Evolutionary conservation across 306 rosid genomes (phyloP).

Genomic region (Delonix regia): DNA sequence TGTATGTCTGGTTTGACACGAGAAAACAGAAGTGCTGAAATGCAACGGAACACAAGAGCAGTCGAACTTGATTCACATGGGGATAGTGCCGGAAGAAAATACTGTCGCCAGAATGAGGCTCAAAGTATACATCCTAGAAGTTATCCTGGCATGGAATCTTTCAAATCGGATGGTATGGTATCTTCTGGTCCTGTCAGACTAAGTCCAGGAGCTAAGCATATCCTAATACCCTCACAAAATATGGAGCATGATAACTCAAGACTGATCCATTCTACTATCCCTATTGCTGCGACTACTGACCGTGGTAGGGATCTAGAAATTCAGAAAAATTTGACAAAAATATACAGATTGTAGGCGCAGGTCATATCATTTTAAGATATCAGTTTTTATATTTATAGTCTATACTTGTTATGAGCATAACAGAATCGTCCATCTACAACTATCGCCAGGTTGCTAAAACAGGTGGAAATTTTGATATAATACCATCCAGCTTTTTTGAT

Average conservation of each 20-base stretch:
- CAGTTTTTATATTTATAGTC: slow-evolving; percentile 18
- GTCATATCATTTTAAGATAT: slow-evolving; percentile 18
- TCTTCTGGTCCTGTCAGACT: slow-evolving; percentile 61
- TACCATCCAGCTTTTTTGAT: not conserved
- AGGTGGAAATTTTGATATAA: slow-evolving; percentile 22
- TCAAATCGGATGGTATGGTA: slow-evolving; percentile 35
- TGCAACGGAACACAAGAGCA: slow-evolving; percentile 31
- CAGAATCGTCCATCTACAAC: slow-evolving; percentile 28
- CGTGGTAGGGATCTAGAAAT: slow-evolving; percentile 47
- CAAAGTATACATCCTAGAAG: slow-evolving; percentile 33
- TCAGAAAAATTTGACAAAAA: slow-evolving; percentile 56
- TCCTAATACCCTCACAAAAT: slow-evolving; percentile 57
- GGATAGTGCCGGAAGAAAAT: slow-evolving; percentile 40
- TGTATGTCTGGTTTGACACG: slow-evolving; percentile 29
- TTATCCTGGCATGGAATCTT: slow-evolving; percentile 36
- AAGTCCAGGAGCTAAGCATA: slow-evolving; percentile 68
- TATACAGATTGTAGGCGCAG: slow-evolving; percentile 63
- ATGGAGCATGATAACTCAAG: slow-evolving; percentile 53
- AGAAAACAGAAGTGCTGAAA: slow-evolving; percentile 32
- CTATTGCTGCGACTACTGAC: slow-evolving; percentile 50
- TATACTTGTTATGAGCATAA: slow-evolving; percentile 6
- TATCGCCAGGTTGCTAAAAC: slow-evolving; percentile 21
- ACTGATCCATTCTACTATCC: slow-evolving; percentile 58
- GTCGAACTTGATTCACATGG: slow-evolving; percentile 35
- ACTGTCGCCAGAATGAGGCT: slow-evolving; percentile 32